Percentiles rank a stretch among this genome's conserved stretches.
These are phyloP conservation scores for Aquilaria yunnanensis DNA, from an alignment of 345 rosid species.

Conservation along the genomic window DNA sequence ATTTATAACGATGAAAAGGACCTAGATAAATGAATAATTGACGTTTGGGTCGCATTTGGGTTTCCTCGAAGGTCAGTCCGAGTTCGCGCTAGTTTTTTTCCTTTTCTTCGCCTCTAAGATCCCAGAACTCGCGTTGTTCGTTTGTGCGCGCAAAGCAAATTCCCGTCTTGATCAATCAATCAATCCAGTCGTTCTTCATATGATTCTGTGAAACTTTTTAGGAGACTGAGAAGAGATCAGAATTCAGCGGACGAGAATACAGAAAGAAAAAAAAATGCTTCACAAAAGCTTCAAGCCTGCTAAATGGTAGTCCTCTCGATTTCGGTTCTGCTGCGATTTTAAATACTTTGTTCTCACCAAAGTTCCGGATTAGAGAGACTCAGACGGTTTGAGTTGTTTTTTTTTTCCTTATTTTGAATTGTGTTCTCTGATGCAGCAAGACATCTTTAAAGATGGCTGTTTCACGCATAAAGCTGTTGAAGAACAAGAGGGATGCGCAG, in stretches of 20 bases:
- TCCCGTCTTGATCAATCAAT: background rate
- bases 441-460: slow-evolving; percentile 61
- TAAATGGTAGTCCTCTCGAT: slow-evolving; percentile 47
- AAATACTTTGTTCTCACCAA: too few relatives aligned
- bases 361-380: background rate
- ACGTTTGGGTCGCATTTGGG: background rate
- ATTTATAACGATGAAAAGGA: too few relatives aligned
- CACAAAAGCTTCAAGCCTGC: slow-evolving; percentile 91
- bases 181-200: too few relatives aligned
- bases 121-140: background rate
- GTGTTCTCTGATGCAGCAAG: slow-evolving; percentile 46
- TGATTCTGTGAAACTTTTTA: too few relatives aligned
- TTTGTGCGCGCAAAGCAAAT: background rate
- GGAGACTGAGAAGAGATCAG: too few relatives aligned
- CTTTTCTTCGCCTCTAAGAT: slow-evolving; percentile 18
- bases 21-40: too few relatives aligned
- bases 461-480: slow-evolving; percentile 72
- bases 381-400: background rate
- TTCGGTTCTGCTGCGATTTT: background rate
- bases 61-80: slow-evolving; percentile 25
- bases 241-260: background rate
- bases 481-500: slow-evolving; percentile 61
- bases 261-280: slow-evolving; percentile 28
- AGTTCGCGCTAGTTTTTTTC: background rate
- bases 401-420: background rate